These are phyloP conservation scores for Cordyceps javanica DNA, from an alignment of 2,329 filamentous ascomycete genomes.

Conservation along the genomic window DNA sequence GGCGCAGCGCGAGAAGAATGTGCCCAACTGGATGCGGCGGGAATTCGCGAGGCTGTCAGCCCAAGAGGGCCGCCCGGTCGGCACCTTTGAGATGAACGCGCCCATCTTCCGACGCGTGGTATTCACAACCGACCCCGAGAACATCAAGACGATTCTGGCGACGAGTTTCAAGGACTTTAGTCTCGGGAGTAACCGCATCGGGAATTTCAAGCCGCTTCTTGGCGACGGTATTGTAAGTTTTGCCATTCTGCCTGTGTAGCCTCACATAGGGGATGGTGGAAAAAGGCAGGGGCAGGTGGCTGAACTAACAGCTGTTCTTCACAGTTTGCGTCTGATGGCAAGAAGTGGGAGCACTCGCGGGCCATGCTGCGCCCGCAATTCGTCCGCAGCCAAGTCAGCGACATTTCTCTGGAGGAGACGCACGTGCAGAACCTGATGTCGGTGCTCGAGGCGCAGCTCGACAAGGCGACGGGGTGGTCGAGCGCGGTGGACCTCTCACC, in stretches of 20 bases:
- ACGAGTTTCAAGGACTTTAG: constrained; percentile 23
- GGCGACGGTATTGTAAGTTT: constrained; percentile 33
- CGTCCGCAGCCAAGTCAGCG: constrained; percentile 35
- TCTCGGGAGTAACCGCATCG: constrained; percentile 20
- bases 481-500: constrained; percentile 36
- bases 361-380: constrained; percentile 36
- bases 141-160: constrained; percentile 24
- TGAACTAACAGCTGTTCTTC: background rate
- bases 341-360: constrained; percentile 31
- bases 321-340: constrained; percentile 29
- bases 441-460: constrained; percentile 17
- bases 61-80: constrained; percentile 15
- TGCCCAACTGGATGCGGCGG: constrained; percentile 13
- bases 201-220: constrained; percentile 31
- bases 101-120: constrained; percentile 18
- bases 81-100: constrained; percentile 15
- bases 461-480: constrained; percentile 29
- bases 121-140: constrained; percentile 21
- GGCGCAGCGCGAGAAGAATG: constrained; percentile 15
- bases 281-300: background rate
- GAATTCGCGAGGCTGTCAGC: constrained; percentile 7
- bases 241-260: background rate
- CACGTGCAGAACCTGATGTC: constrained; percentile 28
- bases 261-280: background rate
- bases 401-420: constrained; percentile 35